A percentile compares a stretch with the other conserved stretches of the same genome.
phyloP scores from a whole-genome alignment of 768 basidiomycete species.

The Scleroderma citrinum region DNA sequence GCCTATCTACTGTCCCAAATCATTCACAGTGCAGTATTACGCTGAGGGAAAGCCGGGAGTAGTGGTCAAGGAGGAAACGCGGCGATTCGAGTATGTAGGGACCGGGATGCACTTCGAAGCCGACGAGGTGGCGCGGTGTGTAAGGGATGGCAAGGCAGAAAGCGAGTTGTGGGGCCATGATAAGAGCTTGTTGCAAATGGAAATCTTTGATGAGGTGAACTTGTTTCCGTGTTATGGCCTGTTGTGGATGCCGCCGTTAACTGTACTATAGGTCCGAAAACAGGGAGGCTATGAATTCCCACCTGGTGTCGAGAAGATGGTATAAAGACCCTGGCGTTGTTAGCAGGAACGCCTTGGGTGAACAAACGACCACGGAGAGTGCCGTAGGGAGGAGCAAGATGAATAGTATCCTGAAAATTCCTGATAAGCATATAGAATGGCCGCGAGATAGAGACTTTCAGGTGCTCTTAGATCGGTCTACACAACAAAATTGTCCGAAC shows the following conservation, averaged over 20 bases:
- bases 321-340: no score
- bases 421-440: no score
- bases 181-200: constrained; percentile 77
- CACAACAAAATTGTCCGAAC: no score
- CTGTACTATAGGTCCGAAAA: constrained; percentile 44
- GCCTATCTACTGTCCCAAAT: constrained; percentile 63
- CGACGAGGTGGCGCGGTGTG: constrained; percentile 79
- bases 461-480: no score
- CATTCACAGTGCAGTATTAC: constrained; percentile 60
- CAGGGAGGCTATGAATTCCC: constrained; percentile 65
- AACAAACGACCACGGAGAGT: no score
- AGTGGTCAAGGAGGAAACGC: constrained; percentile 52
- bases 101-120: constrained; percentile 82
- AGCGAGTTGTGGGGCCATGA: constrained; percentile 71
- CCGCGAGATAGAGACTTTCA: no score
- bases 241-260: constrained; percentile 5
- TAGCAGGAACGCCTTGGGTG: no score
- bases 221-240: constrained; percentile 7
- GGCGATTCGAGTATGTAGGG: constrained; percentile 53
- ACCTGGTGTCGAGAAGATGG: constrained; percentile 49
- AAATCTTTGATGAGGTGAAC: constrained; percentile 76
- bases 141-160: constrained; percentile 67
- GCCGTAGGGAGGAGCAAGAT: no score
- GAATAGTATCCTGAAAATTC: no score
- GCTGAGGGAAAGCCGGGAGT: constrained; percentile 39